Evolutionary conservation across 495 filamentous ascomycete species (phyloP).

Genomic region (Baudoinia panamericana): DNA sequence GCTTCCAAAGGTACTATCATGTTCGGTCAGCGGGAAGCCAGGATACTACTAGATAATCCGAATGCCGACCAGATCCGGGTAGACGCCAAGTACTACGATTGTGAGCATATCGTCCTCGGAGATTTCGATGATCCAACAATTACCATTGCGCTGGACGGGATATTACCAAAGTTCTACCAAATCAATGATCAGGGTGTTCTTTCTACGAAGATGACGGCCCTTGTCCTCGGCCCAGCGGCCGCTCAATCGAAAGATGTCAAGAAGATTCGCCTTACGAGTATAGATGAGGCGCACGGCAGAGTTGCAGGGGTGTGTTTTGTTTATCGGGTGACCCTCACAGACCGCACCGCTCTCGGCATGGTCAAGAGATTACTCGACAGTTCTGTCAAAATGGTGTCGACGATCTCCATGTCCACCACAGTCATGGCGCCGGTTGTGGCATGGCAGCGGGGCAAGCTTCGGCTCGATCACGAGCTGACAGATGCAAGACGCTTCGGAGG

Average conservation of each 20-base stretch:
- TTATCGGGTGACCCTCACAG: conserved; percentile 19
- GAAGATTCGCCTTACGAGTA: conserved; percentile 16
- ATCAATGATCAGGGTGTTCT: conserved; percentile 4
- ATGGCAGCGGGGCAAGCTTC: conserved; percentile 13
- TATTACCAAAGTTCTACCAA: conserved; percentile 20
- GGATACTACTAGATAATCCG: conserved; percentile 9
- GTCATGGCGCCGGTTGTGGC: background rate
- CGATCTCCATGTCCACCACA: conserved; percentile 17
- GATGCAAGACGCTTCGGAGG: conserved; percentile 5
- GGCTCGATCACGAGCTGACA: conserved; percentile 21
- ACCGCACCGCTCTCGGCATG: background rate
- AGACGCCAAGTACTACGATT: conserved; percentile 20
- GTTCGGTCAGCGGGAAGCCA: conserved; percentile 15
- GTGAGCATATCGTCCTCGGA: conserved; percentile 16
- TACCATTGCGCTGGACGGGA: conserved; percentile 7
- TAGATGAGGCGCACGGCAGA: conserved; percentile 16
- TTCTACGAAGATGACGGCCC: background rate
- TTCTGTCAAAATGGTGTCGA: conserved; percentile 19
- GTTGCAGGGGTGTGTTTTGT: conserved; percentile 22
- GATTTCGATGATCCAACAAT: conserved; percentile 13
- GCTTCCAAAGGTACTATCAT: conserved; percentile 10
- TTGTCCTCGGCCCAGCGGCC: background rate
- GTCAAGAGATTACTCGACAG: conserved; percentile 10
- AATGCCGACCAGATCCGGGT: conserved; percentile 3
- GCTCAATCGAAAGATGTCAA: background rate